Conservation (phyloP, 2,329 filamentous ascomycete genomes). For the Trichophyton rubrum region DNA sequence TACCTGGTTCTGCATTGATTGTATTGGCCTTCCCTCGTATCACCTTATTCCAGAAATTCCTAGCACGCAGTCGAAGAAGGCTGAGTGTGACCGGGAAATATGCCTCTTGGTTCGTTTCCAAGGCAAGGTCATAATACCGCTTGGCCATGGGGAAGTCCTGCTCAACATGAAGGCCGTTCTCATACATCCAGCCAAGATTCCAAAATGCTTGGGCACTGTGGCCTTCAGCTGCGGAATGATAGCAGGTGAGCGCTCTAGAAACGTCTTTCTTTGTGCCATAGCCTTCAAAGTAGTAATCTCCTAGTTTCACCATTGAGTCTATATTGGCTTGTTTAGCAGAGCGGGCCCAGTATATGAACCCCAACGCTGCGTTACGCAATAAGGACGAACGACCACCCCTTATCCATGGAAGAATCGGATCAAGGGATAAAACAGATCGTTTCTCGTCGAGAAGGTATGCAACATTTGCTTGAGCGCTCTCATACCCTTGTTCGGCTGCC, state of each 20-base stretch:
- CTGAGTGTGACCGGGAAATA: constrained; percentile 87
- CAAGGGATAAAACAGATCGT: constrained; percentile 48
- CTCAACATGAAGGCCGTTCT: constrained; percentile 82
- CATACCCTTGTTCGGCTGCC: constrained; percentile 86
- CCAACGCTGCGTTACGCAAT: constrained; percentile 50
- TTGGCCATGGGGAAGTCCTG: constrained; percentile 98
- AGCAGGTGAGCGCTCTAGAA: constrained; percentile 85
- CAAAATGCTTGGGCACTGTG: constrained; percentile 90
- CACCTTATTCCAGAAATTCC: constrained; percentile 89
- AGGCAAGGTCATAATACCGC: constrained; percentile 82
- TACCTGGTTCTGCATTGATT: constrained; percentile 79
- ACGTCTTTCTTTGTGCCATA: constrained; percentile 59
- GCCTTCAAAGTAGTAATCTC: constrained; percentile 86
- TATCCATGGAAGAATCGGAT: constrained; percentile 39
- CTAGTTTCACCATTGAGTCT: constrained; percentile 93
- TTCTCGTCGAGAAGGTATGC: constrained; percentile 72
- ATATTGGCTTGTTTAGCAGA: constrained; percentile 88
- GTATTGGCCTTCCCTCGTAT: constrained; percentile 85
- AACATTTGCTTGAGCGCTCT: constrained; percentile 78
- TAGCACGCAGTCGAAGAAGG: constrained; percentile 66
- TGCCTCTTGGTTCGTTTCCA: constrained; percentile 84
- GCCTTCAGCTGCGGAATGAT: constrained; percentile 80
- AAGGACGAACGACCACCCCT: constrained; percentile 33
- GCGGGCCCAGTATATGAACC: constrained; percentile 86
- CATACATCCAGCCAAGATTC: constrained; percentile 99